Evolutionary conservation across 305 asterid species (phyloP), one percentile per base, ranked within the genome.

Genomic region (Fraxinus sp.): DNA sequence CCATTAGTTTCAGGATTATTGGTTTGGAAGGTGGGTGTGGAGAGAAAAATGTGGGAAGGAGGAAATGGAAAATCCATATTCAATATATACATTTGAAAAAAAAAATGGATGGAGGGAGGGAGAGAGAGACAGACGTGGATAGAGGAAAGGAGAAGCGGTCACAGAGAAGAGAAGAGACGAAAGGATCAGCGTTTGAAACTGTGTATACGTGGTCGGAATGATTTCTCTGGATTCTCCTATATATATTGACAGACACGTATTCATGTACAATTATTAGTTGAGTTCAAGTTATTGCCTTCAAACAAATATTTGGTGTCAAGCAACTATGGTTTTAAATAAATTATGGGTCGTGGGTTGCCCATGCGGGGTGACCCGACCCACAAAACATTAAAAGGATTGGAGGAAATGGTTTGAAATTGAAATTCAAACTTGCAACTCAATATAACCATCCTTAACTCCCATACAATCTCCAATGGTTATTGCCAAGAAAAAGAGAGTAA

Each of bases 11-110:
- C 75, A 81, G 16, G 64, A 81, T 24, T 13, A 70, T 72, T 76
- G 80, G 85, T 70, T 83, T 73, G 81, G 83, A 75, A 22, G 83
- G 26, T 72, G 79, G 81, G 74, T 52, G 79, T 35, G 68, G 37
- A 37, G 87, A 87, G 85, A 52, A 76, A 85, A 24, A 10, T 33
- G 83, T 84, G 88, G 88, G 83, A 80, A 79, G 79, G 78, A 59
- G 57, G 13, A 80, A 71, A 46, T 70, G 74, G 79, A 80, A 44
- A 84, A 79, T 76, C 82, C 79, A 78, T 81, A 37, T 59, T 28
- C 33, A 26, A 11, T 68, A 18, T 11, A 62, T 62, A 24, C 35
- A 24, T 22, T 3, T 20, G n/a, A 71, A 71, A 14, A 52, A n/a
- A 37, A 46, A 5, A 9, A 30, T 9, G 74, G 24, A 78, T 76